Percentiles rank a stretch among this genome's conserved stretches.
phyloP scores from a whole-genome alignment of 495 filamentous ascomycete genomes.

The Chaetomium cochliodes region DNA sequence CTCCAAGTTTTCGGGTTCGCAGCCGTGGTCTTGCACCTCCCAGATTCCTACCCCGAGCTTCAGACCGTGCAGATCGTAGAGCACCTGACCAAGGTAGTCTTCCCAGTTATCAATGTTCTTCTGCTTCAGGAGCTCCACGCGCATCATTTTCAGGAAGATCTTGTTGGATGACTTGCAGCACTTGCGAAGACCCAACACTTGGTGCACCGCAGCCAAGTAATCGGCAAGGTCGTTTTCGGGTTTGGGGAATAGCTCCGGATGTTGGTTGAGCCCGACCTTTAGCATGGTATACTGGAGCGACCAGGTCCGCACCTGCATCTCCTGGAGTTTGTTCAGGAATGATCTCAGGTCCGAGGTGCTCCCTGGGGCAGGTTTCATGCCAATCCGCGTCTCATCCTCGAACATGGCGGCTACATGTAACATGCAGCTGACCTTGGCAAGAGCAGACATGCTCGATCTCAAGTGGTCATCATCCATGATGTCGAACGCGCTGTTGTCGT shows the following conservation, averaged over 20 bases:
- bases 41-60: conserved; percentile 68
- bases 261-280: conserved; percentile 70
- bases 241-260: conserved; percentile 57
- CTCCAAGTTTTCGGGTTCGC: conserved; percentile 70
- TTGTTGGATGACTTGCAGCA: conserved; percentile 83
- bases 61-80: conserved; percentile 86
- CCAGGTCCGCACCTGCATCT: conserved; percentile 89
- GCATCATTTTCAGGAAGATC: conserved; percentile 84
- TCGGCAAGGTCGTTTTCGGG: conserved; percentile 68
- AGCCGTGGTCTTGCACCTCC: conserved; percentile 72
- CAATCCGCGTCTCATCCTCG: conserved; percentile 77
- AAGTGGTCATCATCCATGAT: conserved; percentile 79
- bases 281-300: conserved; percentile 71
- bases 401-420: conserved; percentile 75
- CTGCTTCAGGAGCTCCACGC: conserved; percentile 69
- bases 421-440: conserved; percentile 65
- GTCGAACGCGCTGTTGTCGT: conserved; percentile 70
- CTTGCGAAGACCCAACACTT: conserved; percentile 78
- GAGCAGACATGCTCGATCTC: conserved; percentile 62
- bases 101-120: conserved; percentile 68
- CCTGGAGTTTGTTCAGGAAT: conserved; percentile 71
- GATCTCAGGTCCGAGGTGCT: conserved; percentile 43
- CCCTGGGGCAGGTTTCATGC: conserved; percentile 52
- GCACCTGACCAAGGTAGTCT: conserved; percentile 75
- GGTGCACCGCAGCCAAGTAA: conserved; percentile 74